Evolutionary conservation across 2,329 filamentous ascomycete genomes (phyloP), one percentile per base, ranked within the genome.

Genomic region (Xylariaceae sp.): DNA sequence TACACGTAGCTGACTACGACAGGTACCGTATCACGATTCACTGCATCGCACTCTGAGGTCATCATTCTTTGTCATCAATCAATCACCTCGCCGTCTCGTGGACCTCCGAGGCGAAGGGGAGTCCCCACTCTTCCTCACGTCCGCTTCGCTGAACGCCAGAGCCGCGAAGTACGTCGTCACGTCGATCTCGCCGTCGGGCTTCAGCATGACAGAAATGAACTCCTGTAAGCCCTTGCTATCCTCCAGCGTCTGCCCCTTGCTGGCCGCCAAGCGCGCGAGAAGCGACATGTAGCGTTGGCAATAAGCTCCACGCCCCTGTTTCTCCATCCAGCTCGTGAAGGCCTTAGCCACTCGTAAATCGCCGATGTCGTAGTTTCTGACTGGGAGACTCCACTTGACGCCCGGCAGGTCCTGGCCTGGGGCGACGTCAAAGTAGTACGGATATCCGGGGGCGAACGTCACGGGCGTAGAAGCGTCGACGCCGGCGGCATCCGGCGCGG

Each of bases 351-450:
- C 22, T 7, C n/a, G 22, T 19, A 49, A 42, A 20, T 49, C 47
- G 38, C 42, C 32, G 25, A 22, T 12, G 21, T 19, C 21, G 35
- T 42, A 42, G 42, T 41, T 42, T 23, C 42, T 42, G 19, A 42
- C 34, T 3, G 47, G 47, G 17, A 45, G 33, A 39, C 23, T 38
- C 17, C 36, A 39, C 23, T 49, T 49, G 37, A 49, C 35, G 17
- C 35, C 43, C 2, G 47, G 47, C 37, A 45, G 23, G 11, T 25
- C 42, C 42, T 33, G 39, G 40, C 43, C 40, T 5, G 40, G 44
- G 19, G 47, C 43, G 23, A 52, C 41, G 23, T 52, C 44, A 29
- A 52, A 47, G 40, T 39, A 52, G 47, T 52, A 52, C 14, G 27
- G 23, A 37, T 43, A 52, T 16, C 43, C 47, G n/a, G 40, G 40